These are phyloP conservation scores for Breviolum minutum DNA, from an alignment of 73 alveolate genomes.

Conservation along the genomic window DNA sequence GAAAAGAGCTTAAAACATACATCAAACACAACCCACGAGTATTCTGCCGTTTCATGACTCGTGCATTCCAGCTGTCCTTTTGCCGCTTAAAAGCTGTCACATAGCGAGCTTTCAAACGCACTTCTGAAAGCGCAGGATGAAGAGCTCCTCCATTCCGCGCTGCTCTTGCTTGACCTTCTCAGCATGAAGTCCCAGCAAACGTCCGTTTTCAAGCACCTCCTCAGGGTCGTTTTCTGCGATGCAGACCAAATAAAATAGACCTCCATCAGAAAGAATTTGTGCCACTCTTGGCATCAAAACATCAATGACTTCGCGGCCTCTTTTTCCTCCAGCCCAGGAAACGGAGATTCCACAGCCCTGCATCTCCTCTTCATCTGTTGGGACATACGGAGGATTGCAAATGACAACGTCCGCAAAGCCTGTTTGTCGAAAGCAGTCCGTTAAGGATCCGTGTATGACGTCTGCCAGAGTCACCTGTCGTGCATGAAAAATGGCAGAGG, in stretches of 20 bases:
- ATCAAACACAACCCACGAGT: background rate
- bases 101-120: background rate
- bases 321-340: slow-evolving; percentile 78
- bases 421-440: slow-evolving; percentile 1
- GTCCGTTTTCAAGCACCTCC: slow-evolving; percentile 32
- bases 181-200: slow-evolving; percentile 17
- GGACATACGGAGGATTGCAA: slow-evolving; percentile 90
- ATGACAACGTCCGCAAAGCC: slow-evolving; percentile 39
- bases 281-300: slow-evolving; percentile 51
- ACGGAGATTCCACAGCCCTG: slow-evolving; percentile 85
- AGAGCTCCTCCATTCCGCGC: slow-evolving; percentile 95
- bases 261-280: slow-evolving; percentile 24
- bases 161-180: slow-evolving; percentile 34
- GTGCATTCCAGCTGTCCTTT: background rate
- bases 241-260: slow-evolving; percentile 56
- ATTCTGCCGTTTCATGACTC: background rate
- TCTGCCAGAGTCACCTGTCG: slow-evolving; percentile 7
- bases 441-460: slow-evolving; percentile 51
- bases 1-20: background rate
- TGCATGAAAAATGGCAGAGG: slow-evolving; percentile 18
- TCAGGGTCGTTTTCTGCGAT: slow-evolving; percentile 74
- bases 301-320: slow-evolving; percentile 80
- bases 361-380: slow-evolving; percentile 74
- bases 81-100: background rate
- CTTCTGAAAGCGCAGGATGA: slow-evolving; percentile 56